A percentile compares a stretch with the other conserved stretches of the same genome.
These are phyloP conservation scores for Leccinum huronense DNA, from an alignment of 1,284 basidiomycete species.

Conservation along the genomic window DNA sequence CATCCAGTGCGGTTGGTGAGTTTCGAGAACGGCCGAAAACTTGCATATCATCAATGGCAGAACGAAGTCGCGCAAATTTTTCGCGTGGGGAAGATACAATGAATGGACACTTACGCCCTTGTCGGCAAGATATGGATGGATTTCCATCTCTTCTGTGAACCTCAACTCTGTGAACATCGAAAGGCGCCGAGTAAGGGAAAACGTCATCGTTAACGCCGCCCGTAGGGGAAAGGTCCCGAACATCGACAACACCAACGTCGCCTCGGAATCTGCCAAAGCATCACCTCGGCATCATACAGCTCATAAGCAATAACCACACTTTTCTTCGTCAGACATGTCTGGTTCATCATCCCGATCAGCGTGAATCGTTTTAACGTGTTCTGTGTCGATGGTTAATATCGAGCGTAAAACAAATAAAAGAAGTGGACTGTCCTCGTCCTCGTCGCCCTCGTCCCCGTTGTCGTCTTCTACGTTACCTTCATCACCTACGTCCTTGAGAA, in stretches of 20 bases:
- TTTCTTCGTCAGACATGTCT: slow-evolving; percentile 72
- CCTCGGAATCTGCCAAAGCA: slow-evolving; percentile 44
- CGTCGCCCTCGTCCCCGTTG: slow-evolving; percentile 44
- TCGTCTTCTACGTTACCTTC: slow-evolving; percentile 54
- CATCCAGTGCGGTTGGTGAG: slow-evolving; percentile 56
- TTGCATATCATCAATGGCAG: slow-evolving; percentile 53
- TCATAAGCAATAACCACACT: slow-evolving; percentile 40
- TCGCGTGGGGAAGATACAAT: slow-evolving; percentile 2
- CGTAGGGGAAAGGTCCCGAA: slow-evolving; percentile 39
- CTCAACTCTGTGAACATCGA: slow-evolving; percentile 42
- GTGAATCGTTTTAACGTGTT: slow-evolving; percentile 44
- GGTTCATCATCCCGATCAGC: slow-evolving; percentile 57
- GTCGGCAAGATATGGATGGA: slow-evolving; percentile 54
- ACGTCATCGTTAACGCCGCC: slow-evolving; percentile 42
- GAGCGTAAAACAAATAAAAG: neutral
- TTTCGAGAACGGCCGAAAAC: slow-evolving; percentile 64
- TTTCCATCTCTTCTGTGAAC: slow-evolving; percentile 41
- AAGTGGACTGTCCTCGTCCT: slow-evolving; percentile 38
- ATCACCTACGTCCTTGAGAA: slow-evolving; percentile 49
- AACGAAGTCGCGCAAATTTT: slow-evolving; percentile 11
- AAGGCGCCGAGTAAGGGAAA: slow-evolving; percentile 53
- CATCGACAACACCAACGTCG: slow-evolving; percentile 49
- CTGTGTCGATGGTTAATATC: slow-evolving; percentile 21
- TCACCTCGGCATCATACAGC: slow-evolving; percentile 14
- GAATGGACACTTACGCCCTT: slow-evolving; percentile 43